These are phyloP conservation scores for Mentha longifolia DNA, from an alignment of 257 asterid genomes.

Conservation along the genomic window DNA sequence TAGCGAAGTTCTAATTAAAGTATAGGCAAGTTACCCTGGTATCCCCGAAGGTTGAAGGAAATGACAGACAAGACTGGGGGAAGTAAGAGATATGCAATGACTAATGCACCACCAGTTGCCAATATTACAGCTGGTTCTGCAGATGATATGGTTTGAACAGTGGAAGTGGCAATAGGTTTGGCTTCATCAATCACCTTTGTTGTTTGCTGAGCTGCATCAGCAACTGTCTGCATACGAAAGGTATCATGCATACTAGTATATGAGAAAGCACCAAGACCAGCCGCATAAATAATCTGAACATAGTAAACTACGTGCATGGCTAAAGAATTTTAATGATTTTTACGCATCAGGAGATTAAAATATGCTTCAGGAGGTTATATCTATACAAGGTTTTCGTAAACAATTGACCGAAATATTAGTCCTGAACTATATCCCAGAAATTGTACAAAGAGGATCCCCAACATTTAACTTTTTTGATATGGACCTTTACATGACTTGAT, in stretches of 20 bases:
- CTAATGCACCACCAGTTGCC: conserved; percentile 73
- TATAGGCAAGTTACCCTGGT: conserved; percentile 58
- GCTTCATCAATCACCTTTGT: conserved; percentile 78
- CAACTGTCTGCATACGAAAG: conserved; percentile 66
- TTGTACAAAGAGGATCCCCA: not conserved
- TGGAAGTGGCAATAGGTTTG: conserved; percentile 82
- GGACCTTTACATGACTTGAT: not conserved
- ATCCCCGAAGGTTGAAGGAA: conserved; percentile 80
- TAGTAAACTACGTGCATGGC: not conserved
- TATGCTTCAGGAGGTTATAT: not conserved
- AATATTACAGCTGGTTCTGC: conserved; percentile 74
- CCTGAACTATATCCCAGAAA: not conserved
- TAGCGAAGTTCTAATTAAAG: not conserved
- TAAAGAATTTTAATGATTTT: conserved; percentile 2
- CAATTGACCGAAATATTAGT: not conserved
- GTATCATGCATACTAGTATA: conserved; percentile 10
- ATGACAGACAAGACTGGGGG: conserved; percentile 82
- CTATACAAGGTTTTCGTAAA: not conserved
- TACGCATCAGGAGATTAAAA: conserved; percentile 15
- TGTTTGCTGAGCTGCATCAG: conserved; percentile 87
- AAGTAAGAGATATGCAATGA: conserved; percentile 70
- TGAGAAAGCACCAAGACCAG: not conserved
- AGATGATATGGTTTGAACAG: conserved; percentile 71
- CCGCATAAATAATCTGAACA: conserved; percentile 2
- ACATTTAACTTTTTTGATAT: not conserved